Evolutionary conservation across 2,329 filamentous ascomycete genomes (phyloP).

Genomic region (Diplocarpon mali): DNA sequence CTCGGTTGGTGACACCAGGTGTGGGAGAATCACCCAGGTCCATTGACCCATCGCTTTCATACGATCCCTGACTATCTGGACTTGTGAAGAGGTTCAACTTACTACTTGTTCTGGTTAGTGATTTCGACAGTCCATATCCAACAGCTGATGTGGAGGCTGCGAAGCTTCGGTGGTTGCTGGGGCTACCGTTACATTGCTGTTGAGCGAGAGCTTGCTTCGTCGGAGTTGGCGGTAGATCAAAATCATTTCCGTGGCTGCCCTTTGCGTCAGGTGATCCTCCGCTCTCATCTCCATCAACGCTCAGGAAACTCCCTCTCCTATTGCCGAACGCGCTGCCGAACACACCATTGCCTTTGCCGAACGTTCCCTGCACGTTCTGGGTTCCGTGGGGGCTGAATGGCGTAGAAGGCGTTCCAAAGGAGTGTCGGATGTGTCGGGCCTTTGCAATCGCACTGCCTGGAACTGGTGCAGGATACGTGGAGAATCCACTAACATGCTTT

Average conservation of each 20-base stretch:
- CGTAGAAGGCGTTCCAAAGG: constrained; percentile 70
- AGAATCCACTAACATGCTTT: constrained; percentile 60
- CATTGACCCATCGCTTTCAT: constrained; percentile 24
- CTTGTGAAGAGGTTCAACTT: constrained; percentile 27
- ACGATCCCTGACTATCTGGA: constrained; percentile 18
- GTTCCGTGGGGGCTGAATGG: constrained; percentile 58
- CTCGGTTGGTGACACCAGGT: constrained; percentile 27
- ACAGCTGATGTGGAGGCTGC: constrained; percentile 20
- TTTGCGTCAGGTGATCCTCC: constrained; percentile 41
- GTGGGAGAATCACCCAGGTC: constrained; percentile 26
- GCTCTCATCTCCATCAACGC: constrained; percentile 57
- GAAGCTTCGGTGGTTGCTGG: constrained; percentile 21
- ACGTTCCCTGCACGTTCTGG: constrained; percentile 34
- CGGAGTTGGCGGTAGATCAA: constrained; percentile 82
- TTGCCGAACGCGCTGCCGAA: constrained; percentile 46
- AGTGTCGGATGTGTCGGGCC: constrained; percentile 52
- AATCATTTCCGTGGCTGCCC: constrained; percentile 49
- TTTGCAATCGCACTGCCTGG: constrained; percentile 50
- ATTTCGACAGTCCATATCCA: constrained; percentile 19
- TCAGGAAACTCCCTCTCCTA: constrained; percentile 57
- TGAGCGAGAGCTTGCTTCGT: constrained; percentile 56
- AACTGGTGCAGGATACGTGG: constrained; percentile 48
- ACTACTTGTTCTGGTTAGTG: constrained; percentile 26
- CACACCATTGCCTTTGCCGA: constrained; percentile 46
- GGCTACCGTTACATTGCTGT: constrained; percentile 21